Evolutionary conservation across 352 stramenopile species (phyloP).

Genomic region (Albugo candida): DNA sequence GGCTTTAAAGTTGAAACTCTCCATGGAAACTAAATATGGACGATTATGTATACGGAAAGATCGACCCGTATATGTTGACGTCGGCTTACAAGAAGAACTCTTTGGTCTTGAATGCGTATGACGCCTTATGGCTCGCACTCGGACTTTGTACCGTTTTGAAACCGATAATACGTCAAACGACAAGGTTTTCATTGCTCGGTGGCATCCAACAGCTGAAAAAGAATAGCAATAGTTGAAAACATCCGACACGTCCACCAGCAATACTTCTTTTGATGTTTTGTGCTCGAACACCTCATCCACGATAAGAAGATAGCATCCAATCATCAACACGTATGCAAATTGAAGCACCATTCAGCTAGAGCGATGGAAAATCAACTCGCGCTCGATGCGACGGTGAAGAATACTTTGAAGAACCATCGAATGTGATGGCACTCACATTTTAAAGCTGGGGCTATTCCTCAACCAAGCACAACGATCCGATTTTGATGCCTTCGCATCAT

Average conservation of each 20-base stretch:
- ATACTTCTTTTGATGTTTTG: background rate
- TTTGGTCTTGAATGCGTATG: constrained; percentile 77
- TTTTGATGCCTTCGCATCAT: constrained; percentile 55
- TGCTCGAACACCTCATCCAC: background rate
- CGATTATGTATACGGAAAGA: constrained; percentile 73
- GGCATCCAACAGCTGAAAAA: background rate
- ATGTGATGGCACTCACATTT: constrained; percentile 80
- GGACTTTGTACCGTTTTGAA: constrained; percentile 75
- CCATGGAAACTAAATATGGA: constrained; percentile 45
- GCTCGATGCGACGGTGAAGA: constrained; percentile 16
- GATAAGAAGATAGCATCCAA: background rate
- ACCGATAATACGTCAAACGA: no score
- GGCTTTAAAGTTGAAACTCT: constrained; percentile 29
- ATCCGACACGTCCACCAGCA: background rate
- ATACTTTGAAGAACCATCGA: constrained; percentile 71
- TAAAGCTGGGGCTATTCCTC: constrained; percentile 87
- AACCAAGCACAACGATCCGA: constrained; percentile 66
- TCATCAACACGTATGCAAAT: constrained; percentile 19
- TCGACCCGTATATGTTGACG: constrained; percentile 77
- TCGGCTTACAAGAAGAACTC: constrained; percentile 76
- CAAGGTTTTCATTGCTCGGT: background rate
- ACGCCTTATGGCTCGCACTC: constrained; percentile 80
- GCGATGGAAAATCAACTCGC: no score
- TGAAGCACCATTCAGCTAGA: constrained; percentile 20
- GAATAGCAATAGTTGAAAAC: background rate